Conservation (phyloP, 2,329 filamentous ascomycete genomes). For the Aspergillus sp. region DNA sequence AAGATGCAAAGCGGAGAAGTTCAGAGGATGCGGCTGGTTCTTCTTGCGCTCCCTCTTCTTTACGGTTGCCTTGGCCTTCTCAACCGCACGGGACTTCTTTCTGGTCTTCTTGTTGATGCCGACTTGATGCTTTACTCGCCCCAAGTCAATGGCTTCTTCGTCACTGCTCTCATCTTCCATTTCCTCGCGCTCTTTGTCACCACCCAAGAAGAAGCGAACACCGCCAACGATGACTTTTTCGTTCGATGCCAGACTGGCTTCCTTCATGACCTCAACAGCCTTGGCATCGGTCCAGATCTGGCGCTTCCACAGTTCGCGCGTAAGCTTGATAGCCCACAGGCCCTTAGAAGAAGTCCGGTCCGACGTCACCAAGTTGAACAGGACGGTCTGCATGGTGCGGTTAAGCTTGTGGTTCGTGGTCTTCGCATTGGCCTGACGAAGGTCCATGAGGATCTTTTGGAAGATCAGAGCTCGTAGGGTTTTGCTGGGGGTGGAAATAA, state of each 20-base stretch:
- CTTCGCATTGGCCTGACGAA: conserved; percentile 85
- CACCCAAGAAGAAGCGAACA: conserved; percentile 91
- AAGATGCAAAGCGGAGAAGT: conserved; percentile 93
- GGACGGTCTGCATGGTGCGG: conserved; percentile 85
- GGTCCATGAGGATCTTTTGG: conserved; percentile 86
- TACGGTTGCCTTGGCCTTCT: conserved; percentile 77
- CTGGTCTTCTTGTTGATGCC: conserved; percentile 96
- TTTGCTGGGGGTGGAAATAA: conserved; percentile 91
- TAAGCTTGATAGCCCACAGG: conserved; percentile 94
- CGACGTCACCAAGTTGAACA: conserved; percentile 86
- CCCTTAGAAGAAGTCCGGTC: conserved; percentile 83
- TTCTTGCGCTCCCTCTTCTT: conserved; percentile 87
- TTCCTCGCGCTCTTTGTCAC: conserved; percentile 93
- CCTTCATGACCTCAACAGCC: conserved; percentile 97
- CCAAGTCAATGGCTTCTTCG: conserved; percentile 72
- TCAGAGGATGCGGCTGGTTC: conserved; percentile 80
- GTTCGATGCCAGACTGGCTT: conserved; percentile 83
- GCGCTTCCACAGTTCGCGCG: conserved; percentile 91
- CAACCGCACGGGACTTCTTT: conserved; percentile 78
- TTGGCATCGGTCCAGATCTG: conserved; percentile 95
- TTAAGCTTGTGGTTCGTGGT: conserved; percentile 90
- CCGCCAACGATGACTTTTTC: conserved; percentile 89
- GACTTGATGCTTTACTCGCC: conserved; percentile 77
- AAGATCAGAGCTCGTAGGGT: conserved; percentile 80
- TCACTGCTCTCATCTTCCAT: conserved; percentile 86